These are phyloP conservation scores for Fraxinus anomala DNA, from an alignment of 257 asterid species.

Conservation along the genomic window DNA sequence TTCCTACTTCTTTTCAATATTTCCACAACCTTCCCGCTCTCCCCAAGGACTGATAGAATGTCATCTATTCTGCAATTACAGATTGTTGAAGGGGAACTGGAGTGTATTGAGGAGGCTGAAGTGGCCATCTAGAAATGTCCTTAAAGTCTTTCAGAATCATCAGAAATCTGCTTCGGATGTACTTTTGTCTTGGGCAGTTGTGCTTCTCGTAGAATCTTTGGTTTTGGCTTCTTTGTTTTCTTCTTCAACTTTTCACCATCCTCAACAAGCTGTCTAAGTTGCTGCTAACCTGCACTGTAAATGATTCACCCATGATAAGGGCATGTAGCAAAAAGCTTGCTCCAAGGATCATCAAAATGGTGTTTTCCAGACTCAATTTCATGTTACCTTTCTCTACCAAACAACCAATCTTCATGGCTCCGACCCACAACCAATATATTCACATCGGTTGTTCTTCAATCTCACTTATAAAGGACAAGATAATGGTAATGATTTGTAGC, in stretches of 20 bases:
- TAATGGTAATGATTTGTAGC: no score
- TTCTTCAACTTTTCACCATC: constrained; percentile 63
- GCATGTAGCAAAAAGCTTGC: neutral
- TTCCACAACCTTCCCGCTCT: constrained; percentile 71
- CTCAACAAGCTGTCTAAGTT: constrained; percentile 59
- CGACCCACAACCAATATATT: no score
- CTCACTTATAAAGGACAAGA: no score
- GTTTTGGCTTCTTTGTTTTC: constrained; percentile 40
- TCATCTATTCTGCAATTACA: constrained; percentile 24
- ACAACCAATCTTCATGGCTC: no score
- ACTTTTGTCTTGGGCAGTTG: constrained; percentile 30
- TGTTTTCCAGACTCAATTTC: no score
- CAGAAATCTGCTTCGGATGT: constrained; percentile 37
- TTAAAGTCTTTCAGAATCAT: constrained; percentile 46
- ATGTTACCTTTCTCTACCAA: no score
- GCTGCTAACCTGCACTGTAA: constrained; percentile 74
- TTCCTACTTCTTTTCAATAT: constrained; percentile 70
- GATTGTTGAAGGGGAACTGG: neutral
- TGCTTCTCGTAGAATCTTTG: constrained; percentile 37
- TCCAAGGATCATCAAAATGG: no score
- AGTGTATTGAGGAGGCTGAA: no score
- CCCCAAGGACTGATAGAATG: constrained; percentile 54
- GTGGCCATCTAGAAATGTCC: constrained; percentile 21
- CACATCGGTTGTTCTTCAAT: no score
- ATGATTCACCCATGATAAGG: constrained; percentile 64